These are phyloP conservation scores for Parietaria judaica DNA, from an alignment of 306 rosid species.

Conservation along the genomic window DNA sequence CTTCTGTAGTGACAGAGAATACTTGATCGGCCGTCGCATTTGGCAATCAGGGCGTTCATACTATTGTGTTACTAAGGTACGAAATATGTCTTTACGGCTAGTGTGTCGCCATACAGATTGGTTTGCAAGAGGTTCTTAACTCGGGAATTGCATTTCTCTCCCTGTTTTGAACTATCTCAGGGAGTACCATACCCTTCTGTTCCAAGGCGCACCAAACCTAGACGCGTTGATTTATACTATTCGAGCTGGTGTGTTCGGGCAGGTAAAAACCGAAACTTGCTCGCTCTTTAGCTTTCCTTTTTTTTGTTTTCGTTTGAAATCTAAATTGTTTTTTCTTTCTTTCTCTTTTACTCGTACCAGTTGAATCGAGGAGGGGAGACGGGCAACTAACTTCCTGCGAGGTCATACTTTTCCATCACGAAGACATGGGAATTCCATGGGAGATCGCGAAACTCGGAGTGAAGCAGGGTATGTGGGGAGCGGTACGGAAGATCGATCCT, in stretches of 20 bases:
- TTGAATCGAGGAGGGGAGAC: conserved; percentile 58
- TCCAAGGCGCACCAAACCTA: conserved; percentile 49
- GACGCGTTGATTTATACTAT: conserved; percentile 51
- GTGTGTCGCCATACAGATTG: background rate
- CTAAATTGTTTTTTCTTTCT: background rate
- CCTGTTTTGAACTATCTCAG: conserved; percentile 22
- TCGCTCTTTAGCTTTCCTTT: background rate
- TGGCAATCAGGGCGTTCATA: conserved; percentile 45
- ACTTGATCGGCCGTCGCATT: conserved; percentile 52
- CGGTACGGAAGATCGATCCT: conserved; percentile 84
- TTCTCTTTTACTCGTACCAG: conserved; percentile 38
- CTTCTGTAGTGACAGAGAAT: conserved; percentile 57
- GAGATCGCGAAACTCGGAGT: conserved; percentile 93
- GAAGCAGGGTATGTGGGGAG: conserved; percentile 98
- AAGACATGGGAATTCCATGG: conserved; percentile 99
- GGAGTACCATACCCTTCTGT: conserved; percentile 42
- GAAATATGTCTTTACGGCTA: background rate
- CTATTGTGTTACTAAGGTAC: conserved; percentile 55
- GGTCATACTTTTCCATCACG: conserved; percentile 73
- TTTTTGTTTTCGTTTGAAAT: background rate
- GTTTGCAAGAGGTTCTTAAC: background rate
- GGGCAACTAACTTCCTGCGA: conserved; percentile 74
- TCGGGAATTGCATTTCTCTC: conserved; percentile 4
- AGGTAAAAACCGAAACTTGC: conserved; percentile 24
- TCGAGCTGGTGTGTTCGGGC: conserved; percentile 65